A percentile compares a stretch with the other conserved stretches of the same genome.
Conservation (phyloP, 2,329 filamentous ascomycete species). For the Cytospora chrysosperma region DNA sequence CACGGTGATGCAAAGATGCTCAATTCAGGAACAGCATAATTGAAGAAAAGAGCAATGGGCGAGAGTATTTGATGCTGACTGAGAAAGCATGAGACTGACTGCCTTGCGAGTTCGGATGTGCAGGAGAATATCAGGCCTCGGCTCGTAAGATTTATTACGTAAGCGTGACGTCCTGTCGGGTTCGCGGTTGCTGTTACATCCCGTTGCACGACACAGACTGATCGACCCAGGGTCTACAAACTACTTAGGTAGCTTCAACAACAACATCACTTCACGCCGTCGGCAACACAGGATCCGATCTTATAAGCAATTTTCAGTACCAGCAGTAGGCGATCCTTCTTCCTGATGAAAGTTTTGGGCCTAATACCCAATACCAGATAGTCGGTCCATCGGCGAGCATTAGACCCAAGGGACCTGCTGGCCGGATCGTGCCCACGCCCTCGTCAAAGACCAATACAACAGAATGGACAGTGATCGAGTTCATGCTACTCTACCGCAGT, state of each 20-base stretch:
- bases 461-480: constrained; percentile 30
- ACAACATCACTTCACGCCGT: no score
- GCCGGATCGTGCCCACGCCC: constrained; percentile 23
- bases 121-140: constrained; percentile 14
- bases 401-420: constrained; percentile 24
- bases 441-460: constrained; percentile 23
- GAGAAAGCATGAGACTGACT: neutral
- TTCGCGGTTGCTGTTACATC: neutral
- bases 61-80: neutral
- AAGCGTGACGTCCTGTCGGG: constrained; percentile 18
- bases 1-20: neutral
- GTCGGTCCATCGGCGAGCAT: constrained; percentile 24
- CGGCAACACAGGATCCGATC: no score
- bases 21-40: neutral
- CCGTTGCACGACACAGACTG: no score
- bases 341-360: no score
- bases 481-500: constrained; percentile 30
- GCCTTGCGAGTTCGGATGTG: neutral
- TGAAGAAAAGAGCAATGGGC: neutral
- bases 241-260: neutral
- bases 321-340: no score
- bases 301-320: no score
- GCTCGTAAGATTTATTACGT: constrained; percentile 16
- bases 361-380: constrained; percentile 51
- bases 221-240: neutral